A percentile compares a stretch with the other conserved stretches of the same genome.
Evolutionary conservation across 768 basidiomycete genomes (phyloP).

Genomic region (Pleurotus citrinopileatus): DNA sequence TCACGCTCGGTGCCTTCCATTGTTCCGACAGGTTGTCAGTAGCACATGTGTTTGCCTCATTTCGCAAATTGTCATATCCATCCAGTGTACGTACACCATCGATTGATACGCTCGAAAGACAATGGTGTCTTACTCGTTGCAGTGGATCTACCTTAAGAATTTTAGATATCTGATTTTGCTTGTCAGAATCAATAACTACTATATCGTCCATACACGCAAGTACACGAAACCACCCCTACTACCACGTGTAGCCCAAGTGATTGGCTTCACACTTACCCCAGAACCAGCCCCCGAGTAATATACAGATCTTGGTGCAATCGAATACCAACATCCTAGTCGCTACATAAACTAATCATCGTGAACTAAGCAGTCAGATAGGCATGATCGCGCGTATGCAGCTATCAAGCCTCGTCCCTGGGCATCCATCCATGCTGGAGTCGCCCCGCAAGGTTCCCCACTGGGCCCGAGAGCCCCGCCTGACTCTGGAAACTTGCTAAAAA

Average conservation of each 20-base stretch:
- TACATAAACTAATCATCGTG: too few relatives aligned
- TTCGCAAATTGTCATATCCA: neutral
- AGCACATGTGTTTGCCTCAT: neutral
- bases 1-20: neutral
- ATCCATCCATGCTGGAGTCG: conserved; percentile 73
- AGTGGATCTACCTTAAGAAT: neutral
- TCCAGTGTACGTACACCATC: neutral
- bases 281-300: too few relatives aligned
- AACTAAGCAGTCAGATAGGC: too few relatives aligned
- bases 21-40: neutral
- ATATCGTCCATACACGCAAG: too few relatives aligned
- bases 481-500: conserved; percentile 95
- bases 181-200: too few relatives aligned
- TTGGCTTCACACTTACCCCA: too few relatives aligned
- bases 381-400: too few relatives aligned
- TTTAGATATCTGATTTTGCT: too few relatives aligned
- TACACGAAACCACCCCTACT: too few relatives aligned
- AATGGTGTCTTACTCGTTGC: neutral
- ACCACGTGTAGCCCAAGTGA: too few relatives aligned
- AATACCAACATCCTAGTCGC: too few relatives aligned
- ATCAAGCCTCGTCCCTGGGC: conserved; percentile 5
- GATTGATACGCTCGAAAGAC: neutral
- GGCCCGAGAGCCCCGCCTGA: conserved; percentile 86
- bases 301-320: too few relatives aligned
- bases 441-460: conserved; percentile 87